Evolutionary conservation across 2,329 filamentous ascomycete genomes (phyloP).

Genomic region (Eutypa lata): DNA sequence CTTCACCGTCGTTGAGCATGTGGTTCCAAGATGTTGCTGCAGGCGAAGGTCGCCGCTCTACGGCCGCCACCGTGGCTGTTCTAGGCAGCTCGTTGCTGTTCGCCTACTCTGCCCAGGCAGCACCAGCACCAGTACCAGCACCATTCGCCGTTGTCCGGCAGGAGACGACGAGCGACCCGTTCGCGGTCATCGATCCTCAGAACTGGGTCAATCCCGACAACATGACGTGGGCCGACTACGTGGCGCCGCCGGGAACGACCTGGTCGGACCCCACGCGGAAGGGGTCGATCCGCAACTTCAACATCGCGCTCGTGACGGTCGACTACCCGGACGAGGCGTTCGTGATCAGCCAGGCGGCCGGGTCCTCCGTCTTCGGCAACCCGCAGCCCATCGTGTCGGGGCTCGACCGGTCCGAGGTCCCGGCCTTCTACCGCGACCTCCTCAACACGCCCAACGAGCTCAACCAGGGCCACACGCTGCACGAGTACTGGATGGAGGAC

Average conservation of each 20-base stretch:
- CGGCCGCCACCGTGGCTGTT: conserved; percentile 11
- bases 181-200: conserved; percentile 48
- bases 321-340: conserved; percentile 50
- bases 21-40: conserved; percentile 7
- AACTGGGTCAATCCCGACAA: conserved; percentile 51
- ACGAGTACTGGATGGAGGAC: conserved; percentile 58
- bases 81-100: conserved; percentile 14
- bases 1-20: conserved; percentile 14
- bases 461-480: conserved; percentile 49
- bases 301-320: conserved; percentile 51
- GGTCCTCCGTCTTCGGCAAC: conserved; percentile 49
- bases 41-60: conserved; percentile 1
- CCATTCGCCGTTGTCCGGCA: background rate
- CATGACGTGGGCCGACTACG: conserved; percentile 51
- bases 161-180: conserved; percentile 33
- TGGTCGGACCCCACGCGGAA: conserved; percentile 43
- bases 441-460: conserved; percentile 47
- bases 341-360: conserved; percentile 41
- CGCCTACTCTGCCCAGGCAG: conserved; percentile 10
- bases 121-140: too few species aligned
- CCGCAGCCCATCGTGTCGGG: conserved; percentile 41
- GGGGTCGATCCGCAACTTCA: conserved; percentile 50
- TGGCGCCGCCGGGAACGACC: conserved; percentile 41
- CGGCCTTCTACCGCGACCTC: conserved; percentile 47
- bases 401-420: conserved; percentile 42